These are phyloP conservation scores for Aschersonia sp. DNA, from an alignment of 2,329 filamentous ascomycete genomes.

Conservation along the genomic window DNA sequence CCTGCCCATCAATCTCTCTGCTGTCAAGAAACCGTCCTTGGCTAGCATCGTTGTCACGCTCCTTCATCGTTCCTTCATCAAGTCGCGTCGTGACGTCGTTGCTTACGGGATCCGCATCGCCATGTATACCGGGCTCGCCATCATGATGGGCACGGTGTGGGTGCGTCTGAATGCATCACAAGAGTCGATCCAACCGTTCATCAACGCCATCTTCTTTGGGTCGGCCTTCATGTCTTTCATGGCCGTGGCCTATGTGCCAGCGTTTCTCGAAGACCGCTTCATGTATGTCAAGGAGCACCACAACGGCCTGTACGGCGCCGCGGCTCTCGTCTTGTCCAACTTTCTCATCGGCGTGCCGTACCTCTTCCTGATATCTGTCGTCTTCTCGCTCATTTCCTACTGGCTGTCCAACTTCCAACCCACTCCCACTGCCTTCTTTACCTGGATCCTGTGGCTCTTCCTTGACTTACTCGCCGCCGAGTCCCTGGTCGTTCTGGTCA, in stretches of 20 bases:
- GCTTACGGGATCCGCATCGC: constrained; percentile 70
- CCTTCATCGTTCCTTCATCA: constrained; percentile 67
- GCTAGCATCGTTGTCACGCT: constrained; percentile 45
- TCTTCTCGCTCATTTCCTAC: constrained; percentile 66
- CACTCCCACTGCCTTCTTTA: constrained; percentile 53
- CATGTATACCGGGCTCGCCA: constrained; percentile 64
- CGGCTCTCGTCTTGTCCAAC: constrained; percentile 62
- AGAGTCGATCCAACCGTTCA: constrained; percentile 63
- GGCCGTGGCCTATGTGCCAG: constrained; percentile 74
- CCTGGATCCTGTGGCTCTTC: constrained; percentile 73
- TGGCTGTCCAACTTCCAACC: constrained; percentile 68
- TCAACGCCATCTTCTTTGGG: constrained; percentile 69
- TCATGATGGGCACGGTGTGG: constrained; percentile 86
- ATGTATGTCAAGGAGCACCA: constrained; percentile 46
- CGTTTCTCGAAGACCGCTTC: constrained; percentile 59
- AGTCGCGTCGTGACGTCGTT: constrained; percentile 71
- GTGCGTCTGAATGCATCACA: constrained; percentile 55
- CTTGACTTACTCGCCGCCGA: constrained; percentile 73
- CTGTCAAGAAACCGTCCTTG: constrained; percentile 22
- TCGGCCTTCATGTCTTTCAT: constrained; percentile 68
- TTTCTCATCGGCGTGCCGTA: constrained; percentile 73
- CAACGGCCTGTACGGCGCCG: constrained; percentile 68
- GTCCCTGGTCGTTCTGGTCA: constrained; percentile 65
- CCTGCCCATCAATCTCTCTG: constrained; percentile 1
- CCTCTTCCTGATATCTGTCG: constrained; percentile 60